Percentiles rank a stretch among this genome's conserved stretches.
phyloP scores from a whole-genome alignment of 345 rosid species.

The Populus deltoides region DNA sequence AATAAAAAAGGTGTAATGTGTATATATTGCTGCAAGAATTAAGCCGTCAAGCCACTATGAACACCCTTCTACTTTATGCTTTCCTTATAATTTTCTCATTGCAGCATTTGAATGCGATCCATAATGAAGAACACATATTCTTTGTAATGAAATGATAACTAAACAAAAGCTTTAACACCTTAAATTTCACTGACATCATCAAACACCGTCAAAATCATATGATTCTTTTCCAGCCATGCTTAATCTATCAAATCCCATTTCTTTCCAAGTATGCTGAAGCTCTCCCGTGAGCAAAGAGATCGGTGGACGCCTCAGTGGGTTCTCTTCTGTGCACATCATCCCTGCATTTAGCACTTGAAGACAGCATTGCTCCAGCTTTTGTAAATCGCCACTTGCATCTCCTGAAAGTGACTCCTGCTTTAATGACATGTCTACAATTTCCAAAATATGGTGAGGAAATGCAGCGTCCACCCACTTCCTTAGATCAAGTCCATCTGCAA shows the following conservation, averaged over 20 bases:
- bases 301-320: neutral
- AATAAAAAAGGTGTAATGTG: too few species aligned
- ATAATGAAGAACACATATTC: too few species aligned
- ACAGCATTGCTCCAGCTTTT: neutral
- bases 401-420: neutral
- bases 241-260: neutral
- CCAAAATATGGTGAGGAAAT: neutral
- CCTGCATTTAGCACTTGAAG: neutral
- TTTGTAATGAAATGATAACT: too few species aligned
- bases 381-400: neutral
- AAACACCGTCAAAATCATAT: too few species aligned
- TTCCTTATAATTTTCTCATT: too few species aligned
- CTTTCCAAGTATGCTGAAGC: neutral
- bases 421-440: neutral
- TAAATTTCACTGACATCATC: too few species aligned
- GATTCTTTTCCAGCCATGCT: too few species aligned
- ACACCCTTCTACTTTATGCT: too few species aligned
- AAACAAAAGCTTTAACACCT: too few species aligned
- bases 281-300: neutral
- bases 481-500: neutral
- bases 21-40: too few species aligned
- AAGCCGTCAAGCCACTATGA: too few species aligned
- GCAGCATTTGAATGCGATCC: too few species aligned
- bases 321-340: neutral
- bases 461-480: conserved; percentile 3